Conservation (phyloP, 2,329 filamentous ascomycete genomes). For the Thyridium curvatum region DNA sequence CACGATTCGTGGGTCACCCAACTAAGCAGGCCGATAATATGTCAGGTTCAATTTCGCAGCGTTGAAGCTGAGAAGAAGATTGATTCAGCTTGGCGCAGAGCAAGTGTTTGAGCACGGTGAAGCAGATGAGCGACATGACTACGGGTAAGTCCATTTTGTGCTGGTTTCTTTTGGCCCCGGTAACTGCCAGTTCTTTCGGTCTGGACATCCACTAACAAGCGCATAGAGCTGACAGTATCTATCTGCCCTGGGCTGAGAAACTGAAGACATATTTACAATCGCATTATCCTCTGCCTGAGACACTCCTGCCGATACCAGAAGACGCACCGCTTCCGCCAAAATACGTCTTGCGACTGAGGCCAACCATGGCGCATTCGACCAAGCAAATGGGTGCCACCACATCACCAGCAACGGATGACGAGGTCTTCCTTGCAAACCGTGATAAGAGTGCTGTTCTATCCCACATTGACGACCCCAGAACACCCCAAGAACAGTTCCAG, state of each 20-base stretch:
- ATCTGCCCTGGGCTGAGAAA: slow-evolving; percentile 68
- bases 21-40: no score
- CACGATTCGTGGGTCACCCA: no score
- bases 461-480: slow-evolving; percentile 12
- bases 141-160: slow-evolving; percentile 62
- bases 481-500: slow-evolving; percentile 10
- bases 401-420: slow-evolving; percentile 3
- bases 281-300: slow-evolving; percentile 62
- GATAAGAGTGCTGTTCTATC: slow-evolving; percentile 15
- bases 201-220: slow-evolving; percentile 3
- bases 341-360: slow-evolving; percentile 36
- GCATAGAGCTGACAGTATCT: slow-evolving; percentile 66
- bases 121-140: slow-evolving; percentile 87
- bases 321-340: slow-evolving; percentile 71
- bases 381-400: background rate
- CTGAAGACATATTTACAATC: slow-evolving; percentile 62
- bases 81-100: slow-evolving; percentile 75
- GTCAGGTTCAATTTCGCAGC: slow-evolving; percentile 92
- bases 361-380: slow-evolving; percentile 6
- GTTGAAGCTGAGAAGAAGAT: slow-evolving; percentile 77
- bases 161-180: no score
- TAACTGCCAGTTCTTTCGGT: background rate
- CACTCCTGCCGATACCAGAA: slow-evolving; percentile 63
- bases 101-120: slow-evolving; percentile 75
- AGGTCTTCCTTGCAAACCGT: slow-evolving; percentile 8